These are phyloP conservation scores for Paratinospora sagittata DNA, from an alignment of 164 flowering plant genomes.

Conservation along the genomic window DNA sequence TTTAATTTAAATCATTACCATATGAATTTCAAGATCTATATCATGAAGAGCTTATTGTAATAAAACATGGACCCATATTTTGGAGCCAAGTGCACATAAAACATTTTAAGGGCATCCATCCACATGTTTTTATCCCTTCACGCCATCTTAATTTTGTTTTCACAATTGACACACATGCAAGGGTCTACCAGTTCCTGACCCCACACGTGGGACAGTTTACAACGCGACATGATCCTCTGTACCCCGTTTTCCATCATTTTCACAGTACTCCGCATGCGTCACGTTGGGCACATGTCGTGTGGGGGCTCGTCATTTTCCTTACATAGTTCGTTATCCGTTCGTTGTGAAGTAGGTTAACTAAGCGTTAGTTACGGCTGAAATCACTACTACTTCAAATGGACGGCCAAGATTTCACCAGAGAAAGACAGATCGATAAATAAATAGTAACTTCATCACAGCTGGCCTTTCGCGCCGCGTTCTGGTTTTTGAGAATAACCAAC, in stretches of 20 bases:
- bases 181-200: neutral
- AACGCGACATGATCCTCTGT: too few species aligned
- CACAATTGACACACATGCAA: neutral
- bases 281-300: neutral
- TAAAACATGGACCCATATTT: too few species aligned
- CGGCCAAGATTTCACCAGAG: slow-evolving; percentile 19
- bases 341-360: slow-evolving; percentile 12
- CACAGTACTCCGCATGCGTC: neutral
- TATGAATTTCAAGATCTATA: too few species aligned
- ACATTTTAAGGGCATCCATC: too few species aligned
- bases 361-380: slow-evolving; percentile 29
- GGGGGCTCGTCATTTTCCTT: neutral
- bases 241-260: too few species aligned
- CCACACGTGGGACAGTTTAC: too few species aligned
- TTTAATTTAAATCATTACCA: too few species aligned
- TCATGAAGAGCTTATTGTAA: too few species aligned
- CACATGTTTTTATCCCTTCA: too few species aligned
- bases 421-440: slow-evolving; percentile 16
- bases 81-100: too few species aligned
- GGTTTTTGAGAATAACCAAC: slow-evolving; percentile 29
- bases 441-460: slow-evolving; percentile 24
- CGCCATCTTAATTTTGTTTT: too few species aligned
- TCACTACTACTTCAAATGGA: slow-evolving; percentile 12
- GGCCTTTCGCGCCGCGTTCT: slow-evolving; percentile 13
- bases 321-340: slow-evolving; percentile 14